Conservation (phyloP, 2,329 filamentous ascomycete genomes). For the Calonectria fujianensis region DNA sequence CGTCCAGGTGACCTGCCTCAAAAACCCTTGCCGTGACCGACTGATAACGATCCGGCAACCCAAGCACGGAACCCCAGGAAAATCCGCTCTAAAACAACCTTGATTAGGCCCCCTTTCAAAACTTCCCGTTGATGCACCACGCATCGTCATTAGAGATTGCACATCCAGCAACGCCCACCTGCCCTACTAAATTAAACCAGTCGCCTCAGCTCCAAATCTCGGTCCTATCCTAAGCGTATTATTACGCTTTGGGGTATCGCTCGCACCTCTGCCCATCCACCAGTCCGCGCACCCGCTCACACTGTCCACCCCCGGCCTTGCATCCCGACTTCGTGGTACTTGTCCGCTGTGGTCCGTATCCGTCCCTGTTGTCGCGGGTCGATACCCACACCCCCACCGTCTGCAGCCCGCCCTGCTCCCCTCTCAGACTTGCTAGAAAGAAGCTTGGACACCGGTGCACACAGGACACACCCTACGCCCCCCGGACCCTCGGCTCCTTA, state of each 20-base stretch:
- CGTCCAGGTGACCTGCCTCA: slow-evolving; percentile 35
- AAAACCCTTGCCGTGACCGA: slow-evolving; percentile 44
- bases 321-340: slow-evolving; percentile 37
- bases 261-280: slow-evolving; percentile 5
- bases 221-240: slow-evolving; percentile 26
- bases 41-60: slow-evolving; percentile 52
- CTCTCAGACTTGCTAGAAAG: slow-evolving; percentile 8
- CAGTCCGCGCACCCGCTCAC: slow-evolving; percentile 5
- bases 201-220: slow-evolving; percentile 8
- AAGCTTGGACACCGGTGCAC: slow-evolving; percentile 30
- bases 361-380: slow-evolving; percentile 27
- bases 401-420: slow-evolving; percentile 2
- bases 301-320: slow-evolving; percentile 25
- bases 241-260: slow-evolving; percentile 35
- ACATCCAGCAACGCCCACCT: background rate
- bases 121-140: slow-evolving; percentile 18
- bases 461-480: slow-evolving; percentile 29
- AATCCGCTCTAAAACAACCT: slow-evolving; percentile 35
- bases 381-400: slow-evolving; percentile 35
- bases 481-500: slow-evolving; percentile 52
- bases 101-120: slow-evolving; percentile 26
- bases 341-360: slow-evolving; percentile 24
- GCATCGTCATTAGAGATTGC: slow-evolving; percentile 10
- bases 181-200: slow-evolving; percentile 16
- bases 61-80: slow-evolving; percentile 31